phyloP scores from a whole-genome alignment of 495 filamentous ascomycete species.

The Penicillium lividum region DNA sequence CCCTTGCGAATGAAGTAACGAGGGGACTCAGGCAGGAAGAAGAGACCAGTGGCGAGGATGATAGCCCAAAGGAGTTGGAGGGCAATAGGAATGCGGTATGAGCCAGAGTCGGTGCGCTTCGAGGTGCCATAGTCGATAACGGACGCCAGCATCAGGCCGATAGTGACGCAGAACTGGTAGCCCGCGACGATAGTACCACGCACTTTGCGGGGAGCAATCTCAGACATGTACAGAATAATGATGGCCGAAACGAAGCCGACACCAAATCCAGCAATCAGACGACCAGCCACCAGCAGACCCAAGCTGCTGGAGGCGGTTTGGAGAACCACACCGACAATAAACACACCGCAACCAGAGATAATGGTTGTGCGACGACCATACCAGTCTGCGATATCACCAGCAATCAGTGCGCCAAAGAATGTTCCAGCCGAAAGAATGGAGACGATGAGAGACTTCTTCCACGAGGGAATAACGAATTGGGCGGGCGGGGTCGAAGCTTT shows the following conservation, averaged over 20 bases:
- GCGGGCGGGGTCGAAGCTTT: conserved; percentile 13
- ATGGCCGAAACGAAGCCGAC: conserved; percentile 72
- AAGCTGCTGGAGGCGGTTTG: conserved; percentile 52
- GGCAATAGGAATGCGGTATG: conserved; percentile 68
- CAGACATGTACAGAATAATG: conserved; percentile 71
- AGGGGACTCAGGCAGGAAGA: conserved; percentile 74
- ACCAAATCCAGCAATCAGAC: conserved; percentile 69
- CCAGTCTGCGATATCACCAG: conserved; percentile 65
- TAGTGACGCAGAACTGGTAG: conserved; percentile 72
- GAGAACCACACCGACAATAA: conserved; percentile 60
- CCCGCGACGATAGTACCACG: conserved; percentile 65
- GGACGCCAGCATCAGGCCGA: conserved; percentile 69
- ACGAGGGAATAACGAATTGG: conserved; percentile 15
- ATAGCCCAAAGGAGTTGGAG: conserved; percentile 67
- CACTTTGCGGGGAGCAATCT: conserved; percentile 58
- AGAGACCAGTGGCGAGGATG: conserved; percentile 62
- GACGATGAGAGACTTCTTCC: conserved; percentile 56
- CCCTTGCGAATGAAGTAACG: conserved; percentile 61
- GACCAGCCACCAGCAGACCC: conserved; percentile 61
- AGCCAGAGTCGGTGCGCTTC: conserved; percentile 55
- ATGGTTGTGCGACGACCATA: conserved; percentile 67
- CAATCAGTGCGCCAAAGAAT: conserved; percentile 70
- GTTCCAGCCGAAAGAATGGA: conserved; percentile 74
- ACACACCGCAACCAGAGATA: conserved; percentile 56
- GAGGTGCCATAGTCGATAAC: conserved; percentile 67